Base-by-base conservation (phyloP, 768 basidiomycete species). In the Podaxis sp. region DNA sequence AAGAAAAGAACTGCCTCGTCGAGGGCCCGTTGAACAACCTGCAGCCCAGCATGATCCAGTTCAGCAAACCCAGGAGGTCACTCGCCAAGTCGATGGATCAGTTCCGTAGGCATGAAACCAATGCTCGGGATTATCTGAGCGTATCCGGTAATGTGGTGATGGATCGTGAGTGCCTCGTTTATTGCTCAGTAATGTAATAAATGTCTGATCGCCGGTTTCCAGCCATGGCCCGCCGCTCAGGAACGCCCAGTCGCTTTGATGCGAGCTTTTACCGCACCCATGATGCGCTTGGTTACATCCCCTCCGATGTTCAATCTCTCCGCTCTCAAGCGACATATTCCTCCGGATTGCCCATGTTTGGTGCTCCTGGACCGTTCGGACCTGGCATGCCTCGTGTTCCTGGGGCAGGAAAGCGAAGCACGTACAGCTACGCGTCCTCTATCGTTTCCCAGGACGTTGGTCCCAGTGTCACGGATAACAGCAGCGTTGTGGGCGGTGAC, bases 41-140 rank as follows among this genome's bases (percentile, higher is more conserved):
- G 37, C 97, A 98, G 71, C 81, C 93, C 5, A 96, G 94, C 75
- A 96, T 99, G 95, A 99, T 99, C 62, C 97, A 98, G 71, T 98
- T 99, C 80, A 95, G 93, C 82, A 95, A 97, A 76, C 97, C 97
- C 35, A 86, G 94, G 60, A 89, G 94, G 57, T 84, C 93, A 4
- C 83, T 95, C 40, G 84, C 82, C 65, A 95, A 95, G 73, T 89
- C 92, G 14, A 90, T 94, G 86, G 93, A 96, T 64, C 91, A 90
- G 61, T 95, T 92, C 83, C 89, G 92, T 60, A 86, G 95, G 54
- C 93, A 96, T 70, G 95, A 98, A 72, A 91, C 92, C 21, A 91
- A 82, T 66, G 95, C 95, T 0, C 84, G 88, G 57, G 97, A 99
- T 66, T 93, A 83, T 57, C 53, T 82, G 48, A 72, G 87, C 57